Conservation (phyloP, 805 yeast species). For the Yarrowia osloensis region DNA sequence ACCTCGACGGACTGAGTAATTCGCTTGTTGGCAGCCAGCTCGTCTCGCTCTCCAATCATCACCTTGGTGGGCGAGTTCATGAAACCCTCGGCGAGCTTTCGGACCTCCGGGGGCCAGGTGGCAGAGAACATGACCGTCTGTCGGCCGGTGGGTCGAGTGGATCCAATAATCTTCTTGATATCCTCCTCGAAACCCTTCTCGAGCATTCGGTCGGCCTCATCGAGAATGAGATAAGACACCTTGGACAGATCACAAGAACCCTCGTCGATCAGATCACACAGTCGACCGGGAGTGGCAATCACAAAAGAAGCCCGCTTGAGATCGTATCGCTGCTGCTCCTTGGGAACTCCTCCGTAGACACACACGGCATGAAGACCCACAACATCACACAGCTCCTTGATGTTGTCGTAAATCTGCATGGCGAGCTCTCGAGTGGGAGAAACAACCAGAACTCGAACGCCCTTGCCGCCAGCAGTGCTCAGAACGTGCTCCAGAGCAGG, state of each 20-base stretch:
- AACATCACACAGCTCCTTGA: conserved; percentile 61
- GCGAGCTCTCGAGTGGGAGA: conserved; percentile 99
- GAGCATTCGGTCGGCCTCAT: conserved; percentile 98
- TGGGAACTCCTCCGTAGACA: conserved; percentile 96
- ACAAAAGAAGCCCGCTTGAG: conserved; percentile 65
- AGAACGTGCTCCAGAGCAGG: conserved; percentile 85
- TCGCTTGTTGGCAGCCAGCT: conserved; percentile 89
- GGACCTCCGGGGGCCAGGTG: conserved; percentile 99
- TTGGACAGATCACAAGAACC: conserved; percentile 70
- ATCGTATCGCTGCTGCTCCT: conserved; percentile 80
- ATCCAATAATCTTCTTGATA: conserved; percentile 77
- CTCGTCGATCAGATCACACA: conserved; percentile 86
- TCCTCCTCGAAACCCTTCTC: conserved; percentile 98
- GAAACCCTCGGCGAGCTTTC: conserved; percentile 83
- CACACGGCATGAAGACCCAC: conserved; percentile 73
- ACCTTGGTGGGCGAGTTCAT: conserved; percentile 87
- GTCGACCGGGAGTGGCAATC: conserved; percentile 98
- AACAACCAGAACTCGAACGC: conserved; percentile 75
- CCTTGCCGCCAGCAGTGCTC: conserved; percentile 42
- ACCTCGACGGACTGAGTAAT: conserved; percentile 94
- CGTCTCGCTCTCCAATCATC: conserved; percentile 92
- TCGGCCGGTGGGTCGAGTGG: conserved; percentile 54
- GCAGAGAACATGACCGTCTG: conserved; percentile 99
- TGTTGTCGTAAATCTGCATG: conserved; percentile 85
- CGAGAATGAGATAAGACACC: conserved; percentile 80